Percentiles rank a stretch among this genome's conserved stretches.
phyloP scores from a whole-genome alignment of 306 rosid species.

The Leucaena leucocephala region DNA sequence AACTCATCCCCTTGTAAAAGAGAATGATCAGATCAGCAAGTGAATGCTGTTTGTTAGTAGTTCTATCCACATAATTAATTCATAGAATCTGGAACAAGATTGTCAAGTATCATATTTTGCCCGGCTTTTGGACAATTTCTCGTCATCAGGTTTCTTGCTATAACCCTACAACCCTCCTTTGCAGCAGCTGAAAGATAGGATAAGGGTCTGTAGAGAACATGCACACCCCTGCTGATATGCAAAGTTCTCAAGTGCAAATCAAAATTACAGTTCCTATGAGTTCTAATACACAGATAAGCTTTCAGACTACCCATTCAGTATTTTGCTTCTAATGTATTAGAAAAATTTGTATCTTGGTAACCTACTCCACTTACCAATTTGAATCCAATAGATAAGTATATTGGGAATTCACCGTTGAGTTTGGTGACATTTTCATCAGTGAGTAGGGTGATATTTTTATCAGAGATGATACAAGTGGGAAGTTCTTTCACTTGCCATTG shows the following conservation, averaged over 20 bases:
- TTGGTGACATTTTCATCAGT: not conserved
- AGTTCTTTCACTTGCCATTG: constrained; percentile 12
- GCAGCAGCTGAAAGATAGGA: constrained; percentile 2
- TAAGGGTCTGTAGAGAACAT: not conserved
- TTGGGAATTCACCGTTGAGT: not conserved
- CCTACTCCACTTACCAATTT: not conserved
- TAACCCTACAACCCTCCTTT: not conserved
- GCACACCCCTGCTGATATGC: too few species aligned
- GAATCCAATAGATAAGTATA: not conserved
- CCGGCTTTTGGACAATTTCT: not conserved
- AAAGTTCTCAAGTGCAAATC: not conserved
- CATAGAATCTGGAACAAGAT: too few species aligned
- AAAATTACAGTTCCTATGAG: constrained; percentile 10
- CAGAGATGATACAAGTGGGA: not conserved
- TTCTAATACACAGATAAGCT: constrained; percentile 12
- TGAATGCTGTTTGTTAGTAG: too few species aligned
- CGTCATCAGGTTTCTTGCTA: not conserved
- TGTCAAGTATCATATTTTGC: not conserved
- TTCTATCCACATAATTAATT: too few species aligned
- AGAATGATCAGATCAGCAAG: too few species aligned
- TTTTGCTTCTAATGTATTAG: constrained; percentile 3
- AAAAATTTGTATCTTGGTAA: not conserved
- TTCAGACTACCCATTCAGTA: not conserved
- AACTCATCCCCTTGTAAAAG: too few species aligned
- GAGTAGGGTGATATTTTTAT: not conserved